Evolutionary conservation across 768 basidiomycete genomes (phyloP), one percentile per base, ranked within the genome.

Genomic region (Lentinula sp.): DNA sequence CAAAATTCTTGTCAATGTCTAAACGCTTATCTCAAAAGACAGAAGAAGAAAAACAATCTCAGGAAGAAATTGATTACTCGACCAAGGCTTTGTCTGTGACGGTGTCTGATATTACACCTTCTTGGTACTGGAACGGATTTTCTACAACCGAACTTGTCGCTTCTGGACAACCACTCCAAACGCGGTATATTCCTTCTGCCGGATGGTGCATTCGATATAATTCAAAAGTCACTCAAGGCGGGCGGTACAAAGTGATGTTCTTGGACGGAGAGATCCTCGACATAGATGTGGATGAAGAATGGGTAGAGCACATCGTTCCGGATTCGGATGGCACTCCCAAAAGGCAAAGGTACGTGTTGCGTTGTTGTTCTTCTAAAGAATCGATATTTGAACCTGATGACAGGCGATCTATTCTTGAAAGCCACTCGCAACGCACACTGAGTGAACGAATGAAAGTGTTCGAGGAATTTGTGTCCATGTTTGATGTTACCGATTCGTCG

Each of bases 121-220:
- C 56, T 35, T 48, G 43, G 31, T 49, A 23, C 46, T 46, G 28
- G 5, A 39, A 59, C 21, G 45, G 35, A 16, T 31, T 56, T 56
- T 16, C 4, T 21, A 49, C 46, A 8, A 35, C 48, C n/a, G 57
- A 48, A 8, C 48, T 63, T 28, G 60, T 56, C 11, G 32, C 57
- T 32, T 32, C 57, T 6, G 35, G 11, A 42, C 58, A 59, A 21
- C 65, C 58, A 13, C 58, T 67, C 31, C 70, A 78, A 61, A 77
- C 74, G 4, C 73, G 77, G 31, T 79, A 72, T 60, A 73, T 78
- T 46, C 72, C 75, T 2, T 71, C 70, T 8, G 66, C 75, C 5
- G 78, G 78, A 7, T 79, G 78, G 77, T 78, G 78, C 60, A 73
- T 79, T 58, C 71, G 77, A 51, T 71, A 76, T 46, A 65, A 65